Conservation (phyloP, 345 rosid species). For the Pseudoturritis turrita region DNA sequence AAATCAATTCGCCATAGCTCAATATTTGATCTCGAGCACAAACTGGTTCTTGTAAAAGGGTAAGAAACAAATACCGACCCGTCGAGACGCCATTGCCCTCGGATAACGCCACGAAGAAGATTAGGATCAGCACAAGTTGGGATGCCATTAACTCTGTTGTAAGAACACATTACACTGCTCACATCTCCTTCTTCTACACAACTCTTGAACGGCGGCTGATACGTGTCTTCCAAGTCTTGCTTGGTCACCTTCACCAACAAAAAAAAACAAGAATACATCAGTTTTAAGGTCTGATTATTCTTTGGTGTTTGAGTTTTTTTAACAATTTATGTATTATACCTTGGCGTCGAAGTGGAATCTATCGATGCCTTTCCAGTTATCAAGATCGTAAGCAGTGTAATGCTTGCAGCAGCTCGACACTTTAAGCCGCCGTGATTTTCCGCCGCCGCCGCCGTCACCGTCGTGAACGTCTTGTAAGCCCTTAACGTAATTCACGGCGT, state of each 20-base stretch:
- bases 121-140: constrained; percentile 53
- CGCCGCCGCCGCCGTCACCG: background rate
- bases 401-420: constrained; percentile 58
- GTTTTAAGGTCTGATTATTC: background rate
- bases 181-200: constrained; percentile 43
- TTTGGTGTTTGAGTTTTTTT: background rate
- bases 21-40: background rate
- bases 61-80: constrained; percentile 33
- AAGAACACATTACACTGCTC: constrained; percentile 50
- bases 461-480: constrained; percentile 46
- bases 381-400: constrained; percentile 53
- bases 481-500: constrained; percentile 41
- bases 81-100: constrained; percentile 49
- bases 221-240: constrained; percentile 54
- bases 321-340: constrained; percentile 17
- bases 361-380: constrained; percentile 46
- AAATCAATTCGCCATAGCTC: background rate
- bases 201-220: constrained; percentile 43
- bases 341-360: constrained; percentile 41
- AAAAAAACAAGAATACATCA: background rate
- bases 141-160: constrained; percentile 49
- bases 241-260: constrained; percentile 32
- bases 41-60: background rate
- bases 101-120: constrained; percentile 35
- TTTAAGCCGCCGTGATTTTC: constrained; percentile 30